Evolutionary conservation across 2,329 filamentous ascomycete species (phyloP), one percentile per base, ranked within the genome.

Genomic region (Epichloe gansuensis): DNA sequence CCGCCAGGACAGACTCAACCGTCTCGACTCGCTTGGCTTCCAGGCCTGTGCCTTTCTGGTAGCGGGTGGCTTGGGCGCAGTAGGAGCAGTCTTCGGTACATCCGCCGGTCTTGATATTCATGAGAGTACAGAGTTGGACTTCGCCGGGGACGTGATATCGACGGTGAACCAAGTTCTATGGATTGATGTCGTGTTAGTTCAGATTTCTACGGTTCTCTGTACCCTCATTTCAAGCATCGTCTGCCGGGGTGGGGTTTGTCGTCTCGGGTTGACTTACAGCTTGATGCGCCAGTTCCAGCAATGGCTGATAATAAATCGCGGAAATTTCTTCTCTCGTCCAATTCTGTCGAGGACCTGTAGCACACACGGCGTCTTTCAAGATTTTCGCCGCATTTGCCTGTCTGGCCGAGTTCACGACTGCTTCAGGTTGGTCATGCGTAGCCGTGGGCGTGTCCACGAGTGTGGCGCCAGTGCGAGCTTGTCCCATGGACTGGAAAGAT

Each of bases 51-150:
- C 86, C 87, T 39, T 88, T 75, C 54, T 78, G 70, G 76, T 95
- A 85, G 28, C 87, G 84, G 5, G 87, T 89, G 4, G 89, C 91
- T 69, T 95, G 89, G 2, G 89, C 87, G 68, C 89, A 95, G 79
- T 95, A 95, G 25, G 85, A 88, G 72, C 90, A 95, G 69, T 95
- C 90, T 68, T 95, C 90, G 60, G 82, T 89, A 71, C 90, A 95
- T 47, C 90, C 90, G 52, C 90, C 90, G 8, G 88, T 94, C 67
- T 95, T 95, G 75, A 95, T 95, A 75, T 94, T 95, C 87, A 95
- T 94, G 54, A 95, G 76, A 0, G 90, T 95, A 73, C 90, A 95
- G 70, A 95, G 85, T 69, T 95, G 90, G 57, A 95, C 88, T 31
- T 88, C 83, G 46, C 83, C 76, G 6, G 90, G 87, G 63, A 87